Conservation (phyloP, 176 grass and related monocot species). For the Aegilops bicornis region DNA sequence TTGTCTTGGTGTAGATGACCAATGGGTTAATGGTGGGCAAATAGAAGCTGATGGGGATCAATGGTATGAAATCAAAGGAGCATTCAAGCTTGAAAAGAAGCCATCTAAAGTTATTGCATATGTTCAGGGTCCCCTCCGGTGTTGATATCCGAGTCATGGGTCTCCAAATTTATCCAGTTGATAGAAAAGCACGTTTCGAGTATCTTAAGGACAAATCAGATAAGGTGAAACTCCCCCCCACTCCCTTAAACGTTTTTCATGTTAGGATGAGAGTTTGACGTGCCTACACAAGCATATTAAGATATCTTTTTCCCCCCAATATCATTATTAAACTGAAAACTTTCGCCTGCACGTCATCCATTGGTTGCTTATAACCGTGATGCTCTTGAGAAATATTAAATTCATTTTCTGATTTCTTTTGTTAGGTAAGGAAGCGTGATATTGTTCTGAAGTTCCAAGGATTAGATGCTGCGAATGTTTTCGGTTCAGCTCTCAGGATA, state of each 20-base stretch:
- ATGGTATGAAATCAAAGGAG: conserved; percentile 82
- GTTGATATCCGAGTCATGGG: conserved; percentile 74
- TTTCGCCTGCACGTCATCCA: not conserved
- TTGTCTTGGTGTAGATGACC: conserved; percentile 72
- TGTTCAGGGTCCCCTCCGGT: conserved; percentile 60
- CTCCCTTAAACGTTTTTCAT: not conserved
- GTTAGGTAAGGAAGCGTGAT: conserved; percentile 83
- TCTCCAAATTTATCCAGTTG: conserved; percentile 57
- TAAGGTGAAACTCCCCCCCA: conserved; percentile 36
- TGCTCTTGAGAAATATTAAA: conserved; percentile 19
- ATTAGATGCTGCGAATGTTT: conserved; percentile 40
- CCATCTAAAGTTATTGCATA: conserved; percentile 63
- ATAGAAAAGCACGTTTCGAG: conserved; percentile 61
- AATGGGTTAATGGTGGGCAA: conserved; percentile 75
- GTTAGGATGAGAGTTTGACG: not conserved
- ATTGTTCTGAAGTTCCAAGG: conserved; percentile 71
- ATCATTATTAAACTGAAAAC: not conserved
- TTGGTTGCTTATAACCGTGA: not conserved
- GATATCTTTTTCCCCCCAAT: not conserved
- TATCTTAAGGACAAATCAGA: conserved; percentile 68
- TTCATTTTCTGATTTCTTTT: conserved; percentile 20
- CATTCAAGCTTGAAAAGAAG: conserved; percentile 71
- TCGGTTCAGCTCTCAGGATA: conserved; percentile 69
- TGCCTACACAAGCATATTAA: not conserved
- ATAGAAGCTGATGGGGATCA: conserved; percentile 51